phyloP scores from a whole-genome alignment of 345 rosid genomes.

The Carallia pectinifolia region DNA sequence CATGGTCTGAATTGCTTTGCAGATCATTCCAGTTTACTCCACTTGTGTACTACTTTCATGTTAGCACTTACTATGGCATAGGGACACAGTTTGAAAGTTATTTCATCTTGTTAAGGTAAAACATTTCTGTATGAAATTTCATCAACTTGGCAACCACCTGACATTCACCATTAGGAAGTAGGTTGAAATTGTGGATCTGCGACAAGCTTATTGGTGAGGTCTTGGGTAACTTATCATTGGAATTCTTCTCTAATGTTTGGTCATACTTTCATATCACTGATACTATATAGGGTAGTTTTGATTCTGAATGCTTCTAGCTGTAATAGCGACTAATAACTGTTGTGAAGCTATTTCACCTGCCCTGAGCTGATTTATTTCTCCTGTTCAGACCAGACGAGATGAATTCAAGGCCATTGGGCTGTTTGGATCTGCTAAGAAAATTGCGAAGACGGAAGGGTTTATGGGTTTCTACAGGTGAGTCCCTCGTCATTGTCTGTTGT shows the following conservation, averaged over 20 bases:
- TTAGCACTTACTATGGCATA: no score
- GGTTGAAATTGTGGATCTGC: not conserved
- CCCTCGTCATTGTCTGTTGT: conserved; percentile 13
- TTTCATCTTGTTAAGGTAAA: not conserved
- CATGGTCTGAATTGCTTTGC: no score
- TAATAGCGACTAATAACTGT: no score
- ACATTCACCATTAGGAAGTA: not conserved
- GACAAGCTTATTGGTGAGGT: not conserved
- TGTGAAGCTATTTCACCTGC: not conserved
- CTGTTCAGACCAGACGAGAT: conserved; percentile 73
- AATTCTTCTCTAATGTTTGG: no score
- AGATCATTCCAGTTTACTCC: no score
- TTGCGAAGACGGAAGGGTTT: conserved; percentile 73
- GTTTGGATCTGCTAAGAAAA: conserved; percentile 66
- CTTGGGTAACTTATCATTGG: no score
- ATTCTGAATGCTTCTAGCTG: no score
- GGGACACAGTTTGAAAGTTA: no score
- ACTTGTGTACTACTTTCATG: no score
- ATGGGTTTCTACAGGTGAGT: conserved; percentile 86
- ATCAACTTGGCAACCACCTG: not conserved
- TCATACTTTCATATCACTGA: no score
- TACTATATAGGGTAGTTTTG: no score
- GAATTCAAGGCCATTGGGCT: conserved; percentile 74
- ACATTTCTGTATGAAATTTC: not conserved
- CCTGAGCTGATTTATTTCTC: conserved; percentile 20